Conservation (phyloP, 179 eudicot genomes). For the Spinacia oleracea region DNA sequence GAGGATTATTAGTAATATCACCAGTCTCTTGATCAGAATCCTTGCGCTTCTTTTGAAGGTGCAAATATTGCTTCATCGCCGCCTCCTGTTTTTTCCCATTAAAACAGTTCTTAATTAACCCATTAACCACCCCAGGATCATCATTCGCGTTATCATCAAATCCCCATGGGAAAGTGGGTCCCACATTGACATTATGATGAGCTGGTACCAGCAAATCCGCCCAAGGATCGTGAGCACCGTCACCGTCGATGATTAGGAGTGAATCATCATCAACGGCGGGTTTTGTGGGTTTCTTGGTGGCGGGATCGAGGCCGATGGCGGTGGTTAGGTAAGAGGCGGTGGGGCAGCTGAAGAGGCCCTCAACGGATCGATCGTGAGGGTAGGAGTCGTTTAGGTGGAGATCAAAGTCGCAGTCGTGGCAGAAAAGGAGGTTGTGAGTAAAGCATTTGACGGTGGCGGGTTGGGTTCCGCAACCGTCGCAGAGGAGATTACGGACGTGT, state of each 20-base stretch:
- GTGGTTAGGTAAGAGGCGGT: slow-evolving; percentile 50
- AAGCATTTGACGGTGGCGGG: slow-evolving; percentile 47
- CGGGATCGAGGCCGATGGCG: slow-evolving; percentile 49
- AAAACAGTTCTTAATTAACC: background rate
- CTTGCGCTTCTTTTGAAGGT: slow-evolving; percentile 28
- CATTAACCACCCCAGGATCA: background rate
- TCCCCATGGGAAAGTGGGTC: background rate
- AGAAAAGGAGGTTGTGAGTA: slow-evolving; percentile 49
- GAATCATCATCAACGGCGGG: background rate
- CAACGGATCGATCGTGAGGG: slow-evolving; percentile 37
- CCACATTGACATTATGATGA: background rate
- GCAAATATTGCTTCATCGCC: slow-evolving; percentile 42
- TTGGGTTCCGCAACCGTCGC: slow-evolving; percentile 52
- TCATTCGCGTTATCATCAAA: slow-evolving; percentile 14
- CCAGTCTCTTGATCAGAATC: slow-evolving; percentile 24
- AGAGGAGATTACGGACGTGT: slow-evolving; percentile 75
- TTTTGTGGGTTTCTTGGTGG: slow-evolving; percentile 2
- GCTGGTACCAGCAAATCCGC: slow-evolving; percentile 41
- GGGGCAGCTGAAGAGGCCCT: slow-evolving; percentile 62
- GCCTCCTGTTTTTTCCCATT: slow-evolving; percentile 42
- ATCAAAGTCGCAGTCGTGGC: slow-evolving; percentile 58
- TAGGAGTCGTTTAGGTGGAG: slow-evolving; percentile 29
- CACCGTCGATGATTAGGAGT: background rate
- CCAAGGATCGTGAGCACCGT: slow-evolving; percentile 17
- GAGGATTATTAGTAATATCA: slow-evolving; percentile 27